Conservation (phyloP, 2,329 filamentous ascomycete genomes). For the Colletotrichum camelliae region DNA sequence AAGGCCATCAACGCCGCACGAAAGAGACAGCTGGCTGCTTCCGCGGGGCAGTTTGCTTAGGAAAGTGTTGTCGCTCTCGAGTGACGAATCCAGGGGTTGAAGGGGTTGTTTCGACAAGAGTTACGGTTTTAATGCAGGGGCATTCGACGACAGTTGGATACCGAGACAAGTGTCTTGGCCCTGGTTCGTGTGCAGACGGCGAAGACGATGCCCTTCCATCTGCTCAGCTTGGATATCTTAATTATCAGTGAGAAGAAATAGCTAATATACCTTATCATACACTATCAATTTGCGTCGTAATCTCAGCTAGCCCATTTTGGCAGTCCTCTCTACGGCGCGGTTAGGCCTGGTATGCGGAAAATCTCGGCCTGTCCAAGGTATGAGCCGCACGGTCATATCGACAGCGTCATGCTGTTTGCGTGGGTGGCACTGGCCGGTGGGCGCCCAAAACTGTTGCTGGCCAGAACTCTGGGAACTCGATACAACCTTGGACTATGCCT, state of each 20-base stretch:
- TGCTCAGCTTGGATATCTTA: background rate
- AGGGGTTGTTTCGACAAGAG: background rate
- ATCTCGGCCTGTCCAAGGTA: background rate
- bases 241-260: background rate
- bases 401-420: slow-evolving; percentile 36
- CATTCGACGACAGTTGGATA: background rate
- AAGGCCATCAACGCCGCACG: slow-evolving; percentile 68
- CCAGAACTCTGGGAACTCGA: background rate
- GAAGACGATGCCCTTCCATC: background rate
- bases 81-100: background rate
- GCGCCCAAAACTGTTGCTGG: background rate
- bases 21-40: slow-evolving; percentile 34
- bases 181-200: background rate
- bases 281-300: background rate
- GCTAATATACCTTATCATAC: background rate
- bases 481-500: background rate
- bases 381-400: background rate
- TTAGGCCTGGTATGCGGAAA: background rate
- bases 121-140: background rate
- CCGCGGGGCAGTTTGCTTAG: background rate
- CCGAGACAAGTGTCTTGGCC: background rate
- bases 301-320: background rate
- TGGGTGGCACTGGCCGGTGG: background rate
- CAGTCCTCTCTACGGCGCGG: rapidly evolving
- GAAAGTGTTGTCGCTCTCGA: background rate